Base-by-base conservation (phyloP, 805 yeast species). In the Kazachstania martiniae region DNA sequence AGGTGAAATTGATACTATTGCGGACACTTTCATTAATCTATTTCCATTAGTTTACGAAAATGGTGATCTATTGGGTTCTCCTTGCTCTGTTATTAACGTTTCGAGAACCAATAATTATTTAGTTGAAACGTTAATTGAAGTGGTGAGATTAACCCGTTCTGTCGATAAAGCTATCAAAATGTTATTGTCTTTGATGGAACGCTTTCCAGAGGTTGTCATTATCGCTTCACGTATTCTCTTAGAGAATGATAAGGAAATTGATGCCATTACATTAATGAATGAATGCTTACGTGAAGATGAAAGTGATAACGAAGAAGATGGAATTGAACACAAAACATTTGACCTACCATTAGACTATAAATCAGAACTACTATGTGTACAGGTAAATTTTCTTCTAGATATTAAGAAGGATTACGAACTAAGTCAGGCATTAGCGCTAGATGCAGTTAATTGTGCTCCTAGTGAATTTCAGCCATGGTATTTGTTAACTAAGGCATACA, bases 381-480 rank as follows among this genome's bases (percentile, higher is more conserved):
- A 55, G 39, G 53, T 46, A 1, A 43, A 49, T 21, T 55, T 47
- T 32, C 33, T 55, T 18, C 29, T 55, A 14, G 47, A 43, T 14
- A 34, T 35, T 6, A 52, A 52, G 33, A 40, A 39, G 19, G 59
- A 55, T 36, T 47, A 41, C 28, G 25, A 26, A 8, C 37, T 53
- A 18, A 57, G 57, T 1, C 46, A 43, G 31, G 25, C 36, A 19
- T 41, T 49, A 18, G 54, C 56, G 2, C 55, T 47, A 33, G 36
- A 38, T 13, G 56, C 56, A 5, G 85, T 79, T 4, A 74, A 75
- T 44, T 66, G 77, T 2, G 66, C 80, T 1, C 94, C 94, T 3
- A 77, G 86, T 5, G 81, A 75, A 44, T 81, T 80, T 53, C 69
- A 65, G 42, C 72, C 85, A 3, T 82, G 94, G 94, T 67, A 77